phyloP scores from a whole-genome alignment of 2,329 filamentous ascomycete genomes.

The Arachnomyces sp. region DNA sequence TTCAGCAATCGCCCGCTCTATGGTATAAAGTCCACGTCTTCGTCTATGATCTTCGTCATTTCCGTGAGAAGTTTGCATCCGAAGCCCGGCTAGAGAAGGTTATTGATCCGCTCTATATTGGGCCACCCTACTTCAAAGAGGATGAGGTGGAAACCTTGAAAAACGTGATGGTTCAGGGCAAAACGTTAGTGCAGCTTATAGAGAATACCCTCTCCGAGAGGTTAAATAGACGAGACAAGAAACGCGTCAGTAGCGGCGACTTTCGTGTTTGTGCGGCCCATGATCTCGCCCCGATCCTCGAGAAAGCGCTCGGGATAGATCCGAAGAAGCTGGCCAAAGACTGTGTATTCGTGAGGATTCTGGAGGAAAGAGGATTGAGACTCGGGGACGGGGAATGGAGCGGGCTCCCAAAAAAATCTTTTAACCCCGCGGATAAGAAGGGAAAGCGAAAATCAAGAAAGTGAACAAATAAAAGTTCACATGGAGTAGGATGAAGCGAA shows the following conservation, averaged over 20 bases:
- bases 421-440: background rate
- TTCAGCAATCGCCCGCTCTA: slow-evolving; percentile 5
- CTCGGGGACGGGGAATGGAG: slow-evolving; percentile 1
- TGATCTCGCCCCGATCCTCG: slow-evolving; percentile 24
- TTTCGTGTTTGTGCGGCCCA: slow-evolving; percentile 29
- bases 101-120: slow-evolving; percentile 16
- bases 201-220: slow-evolving; percentile 15
- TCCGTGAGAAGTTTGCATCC: slow-evolving; percentile 8
- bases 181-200: slow-evolving; percentile 14
- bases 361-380: slow-evolving; percentile 7
- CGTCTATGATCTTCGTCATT: slow-evolving; percentile 17
- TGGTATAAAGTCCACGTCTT: slow-evolving; percentile 20
- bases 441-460: background rate
- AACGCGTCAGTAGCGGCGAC: slow-evolving; percentile 20
- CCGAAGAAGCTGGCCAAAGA: slow-evolving; percentile 21
- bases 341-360: slow-evolving; percentile 10
- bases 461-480: too few relatives aligned
- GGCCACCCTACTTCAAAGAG: slow-evolving; percentile 16
- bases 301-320: slow-evolving; percentile 20
- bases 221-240: slow-evolving; percentile 22
- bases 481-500: too few relatives aligned
- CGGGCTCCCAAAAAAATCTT: slow-evolving; percentile 10
- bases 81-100: slow-evolving; percentile 13
- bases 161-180: background rate
- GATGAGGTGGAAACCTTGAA: slow-evolving; percentile 11